Base-by-base conservation (phyloP, 257 asterid genomes). In the Scutellaria galericulata region DNA sequence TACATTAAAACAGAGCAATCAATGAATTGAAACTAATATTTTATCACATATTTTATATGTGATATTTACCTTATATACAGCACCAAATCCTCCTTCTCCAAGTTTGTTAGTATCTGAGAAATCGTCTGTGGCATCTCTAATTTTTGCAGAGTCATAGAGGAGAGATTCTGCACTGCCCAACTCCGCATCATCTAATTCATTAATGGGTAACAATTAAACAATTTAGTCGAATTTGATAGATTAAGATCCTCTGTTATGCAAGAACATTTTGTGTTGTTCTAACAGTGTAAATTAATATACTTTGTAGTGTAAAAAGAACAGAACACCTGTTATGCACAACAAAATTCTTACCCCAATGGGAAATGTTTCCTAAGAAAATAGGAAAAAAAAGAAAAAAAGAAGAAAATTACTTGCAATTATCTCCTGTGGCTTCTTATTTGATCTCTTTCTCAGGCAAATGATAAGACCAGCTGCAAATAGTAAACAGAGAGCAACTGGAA, bases 61-160 rank as follows among this genome's bases (percentile, higher is more conserved):
- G 11, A n/a, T 5, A 37, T 7, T 13, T 69, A 74, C 83, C 83
- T 70, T 57, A 50, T 78, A 78, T 47, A 78, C 82, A 13, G 40
- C 45, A 20, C 79, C 82, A 47, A 78, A 78, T 54, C 83, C 83
- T 39, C 83, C 83, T 47, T 79, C 66, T 12, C 83, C 83, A 10
- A 78, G 24, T 68, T 74, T 79, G 61, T 69, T 69, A 20, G 66
- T 45, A 13, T 68, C 73, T 8, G 70, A 68, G 63, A 79, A 79
- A 56, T 66, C 54, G 55, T 79, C 20, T 1, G 83, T 79, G 51
- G 83, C 77, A n/a, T 77, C 60, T 69, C 31, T 47, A 9, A 79
- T 14, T 57, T 47, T 46, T 10, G 42, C 55, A 57, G 74, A 69
- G 4, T 74, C 83, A 70, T 69, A 74, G 31, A 47, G 40, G 48